Base-by-base conservation (phyloP, 2,329 filamentous ascomycete genomes). In the Aureobasidium sp. region DNA sequence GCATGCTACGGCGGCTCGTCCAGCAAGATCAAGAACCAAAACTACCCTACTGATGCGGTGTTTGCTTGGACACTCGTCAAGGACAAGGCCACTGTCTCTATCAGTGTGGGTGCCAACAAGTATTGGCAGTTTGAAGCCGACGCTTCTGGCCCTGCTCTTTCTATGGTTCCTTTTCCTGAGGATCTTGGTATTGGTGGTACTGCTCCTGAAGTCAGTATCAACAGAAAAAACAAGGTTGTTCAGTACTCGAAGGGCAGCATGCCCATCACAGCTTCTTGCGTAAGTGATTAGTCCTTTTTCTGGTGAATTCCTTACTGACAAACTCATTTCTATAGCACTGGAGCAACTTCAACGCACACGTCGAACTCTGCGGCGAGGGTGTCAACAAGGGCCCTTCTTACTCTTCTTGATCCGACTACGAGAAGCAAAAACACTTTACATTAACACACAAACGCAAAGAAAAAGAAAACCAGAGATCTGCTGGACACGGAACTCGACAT, bases 31-130 rank as follows among this genome's bases (percentile, higher is more conserved):
- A 69, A 70, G 62, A 75, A 75, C 68, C 65, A 67, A 49, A 62
- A 69, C 2, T 70, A 68, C 48, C 69, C 71, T 8, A 66, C 67
- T 41, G 73, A 75, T 52, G 71, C 73, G 15, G 71, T 75, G 63
- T 74, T 75, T 63, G 71, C 72, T 3, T 75, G 72, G 72, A 73
- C 72, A 9, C 65, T 73, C 6, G 71, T 74, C 53, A 68, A 66
- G 34, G 63, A 70, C 17, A 58, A 67, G 11, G 67, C 71, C 17
- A 73, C 68, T 29, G 67, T 74, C 61, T 70, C 69, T 29, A 67
- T 74, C 67, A 69, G 67, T 7, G 67, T 73, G 20, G 72, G 72
- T 25, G 69, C 64, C 65, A 74, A 74, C 66, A 62, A 69, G 60
- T 68, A 68, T 66, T 72, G 70, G 70, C 68, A 67, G n/a, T 73